phyloP scores from a whole-genome alignment of 768 basidiomycete species.

The Leccinum arenicola region DNA sequence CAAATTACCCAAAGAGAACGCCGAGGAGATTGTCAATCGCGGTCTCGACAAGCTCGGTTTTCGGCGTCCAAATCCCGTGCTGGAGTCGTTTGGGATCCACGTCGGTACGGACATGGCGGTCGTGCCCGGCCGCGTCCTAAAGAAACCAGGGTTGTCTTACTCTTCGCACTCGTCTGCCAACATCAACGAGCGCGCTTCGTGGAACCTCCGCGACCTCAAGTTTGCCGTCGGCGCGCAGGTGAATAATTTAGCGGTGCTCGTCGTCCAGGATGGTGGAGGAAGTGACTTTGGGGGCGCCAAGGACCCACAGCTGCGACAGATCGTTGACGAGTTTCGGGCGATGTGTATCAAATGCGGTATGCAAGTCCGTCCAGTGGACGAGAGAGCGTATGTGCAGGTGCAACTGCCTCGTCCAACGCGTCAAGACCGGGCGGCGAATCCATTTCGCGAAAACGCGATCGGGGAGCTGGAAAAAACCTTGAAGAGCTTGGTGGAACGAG shows the following conservation, averaged over 20 bases:
- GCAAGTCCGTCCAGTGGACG: constrained; percentile 33
- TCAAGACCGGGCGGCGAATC: constrained; percentile 41
- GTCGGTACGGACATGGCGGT: constrained; percentile 49
- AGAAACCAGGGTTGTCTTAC: constrained; percentile 43
- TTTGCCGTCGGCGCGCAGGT: constrained; percentile 59
- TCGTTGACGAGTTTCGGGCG: constrained; percentile 47
- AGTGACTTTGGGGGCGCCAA: constrained; percentile 51
- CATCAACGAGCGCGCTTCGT: constrained; percentile 44
- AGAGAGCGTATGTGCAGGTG: constrained; percentile 33
- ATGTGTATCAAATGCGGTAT: constrained; percentile 73
- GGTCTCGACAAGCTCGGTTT: constrained; percentile 46
- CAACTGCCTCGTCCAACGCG: constrained; percentile 47
- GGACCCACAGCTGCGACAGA: constrained; percentile 47
- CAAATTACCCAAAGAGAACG: constrained; percentile 46
- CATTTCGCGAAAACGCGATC: constrained; percentile 50
- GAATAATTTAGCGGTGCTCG: constrained; percentile 63
- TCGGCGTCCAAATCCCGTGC: constrained; percentile 25
- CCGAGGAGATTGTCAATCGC: constrained; percentile 37
- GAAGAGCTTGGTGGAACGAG: background rate
- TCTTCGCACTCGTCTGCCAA: constrained; percentile 19
- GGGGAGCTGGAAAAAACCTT: constrained; percentile 12
- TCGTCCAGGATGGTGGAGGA: constrained; percentile 53
- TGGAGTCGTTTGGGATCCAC: constrained; percentile 42
- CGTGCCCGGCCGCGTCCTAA: constrained; percentile 51
- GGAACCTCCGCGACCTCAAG: constrained; percentile 51